Evolutionary conservation across 2,329 filamentous ascomycete genomes (phyloP), one percentile per base, ranked within the genome.

Genomic region (Endothia cerciana): DNA sequence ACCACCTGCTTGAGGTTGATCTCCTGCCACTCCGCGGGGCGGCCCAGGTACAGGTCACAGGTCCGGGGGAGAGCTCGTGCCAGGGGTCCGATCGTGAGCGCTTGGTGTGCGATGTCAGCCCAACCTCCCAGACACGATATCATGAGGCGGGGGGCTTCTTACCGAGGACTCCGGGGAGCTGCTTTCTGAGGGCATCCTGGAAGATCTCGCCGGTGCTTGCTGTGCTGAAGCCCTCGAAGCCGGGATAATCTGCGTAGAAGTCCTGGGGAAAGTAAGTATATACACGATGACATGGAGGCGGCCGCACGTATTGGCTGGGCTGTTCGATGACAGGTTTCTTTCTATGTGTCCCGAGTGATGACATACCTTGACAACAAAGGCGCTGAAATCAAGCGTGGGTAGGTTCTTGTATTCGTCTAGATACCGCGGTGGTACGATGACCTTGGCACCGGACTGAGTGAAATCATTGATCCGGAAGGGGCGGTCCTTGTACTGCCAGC

Each of bases 391-490:
- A 38, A 53, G 53, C 7, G 30, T 41, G 19, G 61, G 51, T 2
- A 45, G 8, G 38, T 28, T 63, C 43, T 57, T 63, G 28, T 41
- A 41, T 17, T 63, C 61, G 40, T 63, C 61, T 4, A 63, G 36
- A 33, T 63, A 63, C 33, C 36, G 28, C 1, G 61, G 61, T 19
- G 61, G 53, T 13, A 63, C 1, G 7, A 63, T 30, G 19, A 63
- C n/a, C 40, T 63, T 63, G 2, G 61, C 38, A 2, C 61, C 61
- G 25, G 61, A 63, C 33, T 63, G 61, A 2, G 61, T 41, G 28
- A 63, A 63, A n/a, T 63, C 51, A 28, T 57, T 56, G 25, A 63
- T 25, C n/a, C 51, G 61, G 61, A 57, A 63, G 11, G 40, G 28
- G 2, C 36, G 40, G n/a, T 28, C 61, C 19, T 63, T 49, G 40